Evolutionary conservation across 2,329 filamentous ascomycete genomes (phyloP), one percentile per base, ranked within the genome.

Genomic region (Pezicula neosporulosa): DNA sequence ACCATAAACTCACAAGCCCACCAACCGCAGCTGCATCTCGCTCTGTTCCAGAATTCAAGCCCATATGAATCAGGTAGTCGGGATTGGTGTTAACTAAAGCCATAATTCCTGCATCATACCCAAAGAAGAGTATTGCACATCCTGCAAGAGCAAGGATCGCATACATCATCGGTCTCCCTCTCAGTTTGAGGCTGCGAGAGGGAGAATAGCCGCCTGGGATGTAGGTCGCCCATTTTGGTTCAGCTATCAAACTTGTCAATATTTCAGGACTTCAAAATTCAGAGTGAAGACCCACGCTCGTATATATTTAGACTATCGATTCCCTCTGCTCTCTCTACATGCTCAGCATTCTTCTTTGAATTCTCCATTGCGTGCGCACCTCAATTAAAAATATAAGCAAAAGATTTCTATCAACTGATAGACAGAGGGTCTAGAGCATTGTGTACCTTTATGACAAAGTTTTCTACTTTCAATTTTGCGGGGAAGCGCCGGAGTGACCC

Each of bases 191-290:
- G 13, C 48, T 44, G 35, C 48, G 38, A 15, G 38, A 35, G 5
- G 48, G 24, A n/a, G 48, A 49, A 24, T 49, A 49, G 4, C 48
- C 38, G 7, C 48, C 48, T 24, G 48, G 48, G 15, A 49, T 49
- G 35, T 49, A 49, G 5, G n/a, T 16, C 10, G 48, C 24, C 18
- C 6, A 49, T 44, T 44, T 49, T 13, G 38, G 35, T 21, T 49
- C 38, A 36, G 38, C 48, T 49, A 12, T 19, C 15, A 16, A 39
- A 13, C 9, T 21, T 16, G 37, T 39, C 19, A 39, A 9, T 39
- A 89, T 86, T 13, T 88, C 82, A 6, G 6, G 24, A 24, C 24
- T 24, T 24, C 6, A 24, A 24, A 24, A 3, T 24, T 24, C 7
- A 6, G 3, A 24, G 7, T 1, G 7, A 6, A 24, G 24, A 24